Evolutionary conservation across 2,329 filamentous ascomycete genomes (phyloP), one percentile per base, ranked within the genome.

Genomic region (Samsoniella hepiali): DNA sequence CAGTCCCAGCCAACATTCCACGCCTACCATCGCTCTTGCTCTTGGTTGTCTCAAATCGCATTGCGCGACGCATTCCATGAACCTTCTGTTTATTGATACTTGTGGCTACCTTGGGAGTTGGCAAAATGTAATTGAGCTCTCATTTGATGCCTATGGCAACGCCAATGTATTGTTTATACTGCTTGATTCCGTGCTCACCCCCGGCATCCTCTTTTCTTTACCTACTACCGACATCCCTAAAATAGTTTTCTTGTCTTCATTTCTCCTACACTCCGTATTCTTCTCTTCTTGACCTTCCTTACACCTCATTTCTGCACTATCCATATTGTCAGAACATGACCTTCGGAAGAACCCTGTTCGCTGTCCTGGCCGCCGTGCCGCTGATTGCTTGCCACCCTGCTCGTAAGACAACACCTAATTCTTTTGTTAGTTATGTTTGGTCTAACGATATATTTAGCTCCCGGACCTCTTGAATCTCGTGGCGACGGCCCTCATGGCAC

Each of bases 401-500:
- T 50, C 64, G 72, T 74, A 62, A 67, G 68, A 64, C 22, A 29
- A 5, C 3, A 5, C 29, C 38, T 3, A 10, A 11, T 38, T 7
- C 11, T 11, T 7, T 9, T 11, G 3, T 17, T 3, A 27, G 7
- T 45, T 36, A 8, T 15, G 3, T 10, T 22, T 9, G 47, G 3
- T 34, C 40, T 54, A 55, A 47, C 38, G 7, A 9, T 13, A 7
- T 15, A 11, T 13, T 7, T 40, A 61, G 50, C 31, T 49, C 13
- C 15, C 3, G 22, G 38, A 5, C 6, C 10, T 11, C 1, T 34
- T 57, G 73, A 76, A 51, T 71, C 70, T 36, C 72, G 77, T 17
- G 81, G 78, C 44, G 67, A 77, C 8, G 77, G 79, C 5, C 13
- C 64, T 62, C 69, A 73, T 51, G 76, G 76, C 4, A 31, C 65